A percentile compares a stretch with the other conserved stretches of the same genome.
Evolutionary conservation across 2,329 filamentous ascomycete species (phyloP).

Genomic region (Sclerotinia sclerotiorum): DNA sequence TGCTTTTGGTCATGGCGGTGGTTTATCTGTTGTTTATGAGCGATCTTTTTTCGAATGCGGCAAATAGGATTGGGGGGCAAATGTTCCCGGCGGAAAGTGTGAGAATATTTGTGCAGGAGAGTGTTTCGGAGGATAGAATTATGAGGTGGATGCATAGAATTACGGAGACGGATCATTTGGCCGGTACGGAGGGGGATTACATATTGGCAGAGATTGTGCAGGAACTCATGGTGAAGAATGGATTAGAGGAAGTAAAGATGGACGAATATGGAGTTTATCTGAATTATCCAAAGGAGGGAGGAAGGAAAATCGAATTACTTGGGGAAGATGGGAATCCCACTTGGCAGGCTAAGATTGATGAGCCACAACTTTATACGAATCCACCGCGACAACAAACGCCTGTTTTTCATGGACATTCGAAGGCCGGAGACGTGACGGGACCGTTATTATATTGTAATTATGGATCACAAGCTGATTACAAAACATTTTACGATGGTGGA

Average conservation of each 20-base stretch:
- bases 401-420: conserved; percentile 87
- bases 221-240: conserved; percentile 68
- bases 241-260: conserved; percentile 72
- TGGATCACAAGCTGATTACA: conserved; percentile 81
- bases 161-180: conserved; percentile 83
- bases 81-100: conserved; percentile 84
- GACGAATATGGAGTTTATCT: conserved; percentile 87
- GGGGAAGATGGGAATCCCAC: conserved; percentile 61
- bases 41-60: conserved; percentile 72
- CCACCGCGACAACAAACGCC: conserved; percentile 66
- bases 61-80: conserved; percentile 61
- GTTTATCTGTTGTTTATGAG: conserved; percentile 85
- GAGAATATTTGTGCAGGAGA: conserved; percentile 69
- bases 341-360: conserved; percentile 84
- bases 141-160: conserved; percentile 73
- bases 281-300: conserved; percentile 80
- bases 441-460: conserved; percentile 92
- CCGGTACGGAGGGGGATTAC: conserved; percentile 90
- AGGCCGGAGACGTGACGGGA: conserved; percentile 79
- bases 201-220: conserved; percentile 82
- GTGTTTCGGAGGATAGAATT: conserved; percentile 68
- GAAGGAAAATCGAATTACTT: conserved; percentile 78
- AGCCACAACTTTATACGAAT: conserved; percentile 67
- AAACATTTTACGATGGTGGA: conserved; percentile 66
- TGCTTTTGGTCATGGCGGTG: conserved; percentile 72